phyloP scores from a whole-genome alignment of 2,329 filamentous ascomycete genomes.

The Botrytis squamosa region DNA sequence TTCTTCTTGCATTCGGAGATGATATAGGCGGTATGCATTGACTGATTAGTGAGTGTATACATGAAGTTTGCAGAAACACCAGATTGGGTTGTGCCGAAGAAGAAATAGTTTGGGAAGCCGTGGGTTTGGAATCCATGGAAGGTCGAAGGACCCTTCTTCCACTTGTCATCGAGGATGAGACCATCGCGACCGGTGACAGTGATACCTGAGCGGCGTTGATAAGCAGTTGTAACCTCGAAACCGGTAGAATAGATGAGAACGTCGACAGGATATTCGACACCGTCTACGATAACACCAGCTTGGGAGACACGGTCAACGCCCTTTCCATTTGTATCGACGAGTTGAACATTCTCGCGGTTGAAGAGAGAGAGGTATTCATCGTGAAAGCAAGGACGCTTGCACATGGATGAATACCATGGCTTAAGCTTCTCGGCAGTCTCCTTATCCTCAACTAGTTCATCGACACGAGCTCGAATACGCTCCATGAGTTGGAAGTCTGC shows the following conservation, averaged over 20 bases:
- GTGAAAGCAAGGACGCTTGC: slow-evolving; percentile 53
- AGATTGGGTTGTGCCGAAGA: slow-evolving; percentile 14
- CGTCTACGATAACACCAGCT: slow-evolving; percentile 47
- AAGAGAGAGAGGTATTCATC: slow-evolving; percentile 57
- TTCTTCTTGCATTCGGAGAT: slow-evolving; percentile 8
- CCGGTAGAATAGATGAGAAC: slow-evolving; percentile 58
- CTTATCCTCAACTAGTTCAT: slow-evolving; percentile 45
- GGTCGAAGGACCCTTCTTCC: slow-evolving; percentile 6
- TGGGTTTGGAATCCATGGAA: slow-evolving; percentile 18
- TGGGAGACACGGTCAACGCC: slow-evolving; percentile 42
- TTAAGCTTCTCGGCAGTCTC: slow-evolving; percentile 48
- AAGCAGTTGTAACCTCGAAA: slow-evolving; percentile 49
- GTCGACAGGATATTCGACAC: slow-evolving; percentile 49
- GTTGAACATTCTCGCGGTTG: slow-evolving; percentile 45
- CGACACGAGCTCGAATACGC: slow-evolving; percentile 28
- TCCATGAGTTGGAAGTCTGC: slow-evolving; percentile 20
- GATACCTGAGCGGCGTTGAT: slow-evolving; percentile 16
- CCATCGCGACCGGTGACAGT: slow-evolving; percentile 2
- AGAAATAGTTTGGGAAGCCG: slow-evolving; percentile 20
- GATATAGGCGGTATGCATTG: slow-evolving; percentile 12
- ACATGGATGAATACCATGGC: slow-evolving; percentile 54
- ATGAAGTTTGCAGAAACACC: slow-evolving; percentile 21
- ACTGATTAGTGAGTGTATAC: slow-evolving; percentile 8
- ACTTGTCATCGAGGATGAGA: slow-evolving; percentile 14
- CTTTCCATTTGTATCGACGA: slow-evolving; percentile 52